Evolutionary conservation across 2,329 filamentous ascomycete genomes (phyloP).

Genomic region (Cordyceps sp.): DNA sequence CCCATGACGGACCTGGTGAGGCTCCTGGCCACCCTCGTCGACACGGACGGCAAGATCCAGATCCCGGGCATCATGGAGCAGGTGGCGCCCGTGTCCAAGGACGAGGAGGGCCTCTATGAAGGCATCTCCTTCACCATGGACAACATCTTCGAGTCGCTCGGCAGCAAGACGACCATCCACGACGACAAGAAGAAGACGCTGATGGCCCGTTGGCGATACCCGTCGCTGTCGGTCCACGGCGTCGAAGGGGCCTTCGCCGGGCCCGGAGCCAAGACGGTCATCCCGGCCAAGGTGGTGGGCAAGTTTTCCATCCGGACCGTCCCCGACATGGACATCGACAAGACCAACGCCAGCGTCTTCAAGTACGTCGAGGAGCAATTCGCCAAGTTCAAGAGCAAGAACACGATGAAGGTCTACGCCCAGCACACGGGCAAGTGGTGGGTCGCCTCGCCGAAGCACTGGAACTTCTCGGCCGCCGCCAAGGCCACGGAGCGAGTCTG

Average conservation of each 20-base stretch:
- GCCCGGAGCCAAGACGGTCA: conserved; percentile 93
- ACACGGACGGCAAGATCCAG: conserved; percentile 79
- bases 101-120: conserved; percentile 79
- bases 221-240: conserved; percentile 85
- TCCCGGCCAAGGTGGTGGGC: conserved; percentile 91
- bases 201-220: conserved; percentile 92
- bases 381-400: conserved; percentile 80
- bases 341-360: conserved; percentile 73
- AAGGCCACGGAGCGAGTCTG: conserved; percentile 96
- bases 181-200: conserved; percentile 80
- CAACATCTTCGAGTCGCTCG: conserved; percentile 80
- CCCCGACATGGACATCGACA: conserved; percentile 87
- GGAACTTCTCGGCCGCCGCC: conserved; percentile 89
- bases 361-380: conserved; percentile 74
- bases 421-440: conserved; percentile 97
- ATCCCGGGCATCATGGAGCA: conserved; percentile 91
- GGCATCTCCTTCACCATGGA: conserved; percentile 93
- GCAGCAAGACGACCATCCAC: conserved; percentile 74
- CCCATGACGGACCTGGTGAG: conserved; percentile 93
- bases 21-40: conserved; percentile 69
- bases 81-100: conserved; percentile 71
- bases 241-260: conserved; percentile 89
- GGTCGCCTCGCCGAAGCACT: conserved; percentile 94
- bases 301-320: conserved; percentile 98
- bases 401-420: conserved; percentile 64